Base-by-base conservation (phyloP, 2,329 filamentous ascomycete species). In the Rosellinia necatrix region DNA sequence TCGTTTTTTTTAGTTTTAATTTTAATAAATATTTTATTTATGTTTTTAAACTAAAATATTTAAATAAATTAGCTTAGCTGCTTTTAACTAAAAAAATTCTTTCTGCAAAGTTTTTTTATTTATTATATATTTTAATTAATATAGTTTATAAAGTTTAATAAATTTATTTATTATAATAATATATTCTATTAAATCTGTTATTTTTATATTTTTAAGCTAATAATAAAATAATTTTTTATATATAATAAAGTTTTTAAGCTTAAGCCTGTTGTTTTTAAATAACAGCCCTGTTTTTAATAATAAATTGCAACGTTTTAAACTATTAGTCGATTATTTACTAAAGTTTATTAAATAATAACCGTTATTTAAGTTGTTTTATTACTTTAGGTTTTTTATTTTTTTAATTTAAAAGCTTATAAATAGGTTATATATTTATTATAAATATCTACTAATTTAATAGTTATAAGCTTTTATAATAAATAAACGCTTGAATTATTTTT, bases 151-250 rank as follows among this genome's bases (percentile, higher is more conserved):
- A 7, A 38, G 21, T 12, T n/a, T 7, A 4, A 35, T n/a, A 15
- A n/a, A 35, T 15, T 10, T 10, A 15, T 35, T 49, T 24, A 38
- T 49, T 34, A 34, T 38, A 38, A 49, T 24, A 24, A 6, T 49
- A 49, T 49, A 17, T 37, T 51, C 10, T 30, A 51, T 19, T 37
- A 43, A 25, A 17, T 27, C 24, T 13, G 13, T 42, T 13, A 13
- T 21, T 34, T 41, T 50, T 15, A 50, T 50, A 50, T 40, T 29
- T 29, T 19, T 38, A 38, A 19, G 13, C 15, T 38, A 38, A 30
- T 30, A 29, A 41, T 21, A 41, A 40, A 40, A 50, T 40, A 50
- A n/a, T 50, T 40, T 50, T 41, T 40, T 50, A 50, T 5, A 19
- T 50, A 30, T 50, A 50, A 29, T 21, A 38, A 17, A 41, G 21